phyloP scores from a whole-genome alignment of 2,329 filamentous ascomycete genomes.

The Fusarium clavum region DNA sequence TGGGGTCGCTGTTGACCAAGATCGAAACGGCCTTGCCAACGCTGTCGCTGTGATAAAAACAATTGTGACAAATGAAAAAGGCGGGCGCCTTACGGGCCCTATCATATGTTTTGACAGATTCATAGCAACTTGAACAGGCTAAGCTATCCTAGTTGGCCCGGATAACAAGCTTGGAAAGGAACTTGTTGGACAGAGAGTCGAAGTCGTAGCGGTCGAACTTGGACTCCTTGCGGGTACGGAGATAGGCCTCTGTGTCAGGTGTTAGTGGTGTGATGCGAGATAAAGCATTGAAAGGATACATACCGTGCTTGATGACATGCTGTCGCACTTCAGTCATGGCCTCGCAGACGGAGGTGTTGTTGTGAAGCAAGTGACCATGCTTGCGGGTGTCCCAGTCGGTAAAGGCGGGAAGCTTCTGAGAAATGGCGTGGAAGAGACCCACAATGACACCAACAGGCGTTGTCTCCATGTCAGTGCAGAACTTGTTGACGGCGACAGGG shows the following conservation, averaged over 20 bases:
- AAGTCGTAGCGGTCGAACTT: slow-evolving; percentile 94
- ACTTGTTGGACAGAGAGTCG: slow-evolving; percentile 96
- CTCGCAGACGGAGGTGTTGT: slow-evolving; percentile 91
- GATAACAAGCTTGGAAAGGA: slow-evolving; percentile 95
- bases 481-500: slow-evolving; percentile 86
- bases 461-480: slow-evolving; percentile 96
- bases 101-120: slow-evolving; percentile 32
- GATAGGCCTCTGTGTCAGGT: slow-evolving; percentile 77
- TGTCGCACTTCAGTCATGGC: slow-evolving; percentile 95
- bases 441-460: slow-evolving; percentile 96
- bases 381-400: slow-evolving; percentile 94
- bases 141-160: slow-evolving; percentile 77
- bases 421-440: slow-evolving; percentile 96
- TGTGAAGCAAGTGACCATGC: slow-evolving; percentile 90
- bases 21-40: slow-evolving; percentile 55
- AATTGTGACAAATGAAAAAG: slow-evolving; percentile 49
- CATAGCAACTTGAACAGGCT: slow-evolving; percentile 25
- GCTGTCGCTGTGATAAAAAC: slow-evolving; percentile 58
- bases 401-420: slow-evolving; percentile 92
- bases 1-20: slow-evolving; percentile 48
- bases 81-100: slow-evolving; percentile 12
- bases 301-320: slow-evolving; percentile 94
- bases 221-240: slow-evolving; percentile 80
- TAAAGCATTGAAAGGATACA: slow-evolving; percentile 53
- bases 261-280: slow-evolving; percentile 38